Conservation (phyloP, 441 rosid genomes). For the Adansonia grandidieri region DNA sequence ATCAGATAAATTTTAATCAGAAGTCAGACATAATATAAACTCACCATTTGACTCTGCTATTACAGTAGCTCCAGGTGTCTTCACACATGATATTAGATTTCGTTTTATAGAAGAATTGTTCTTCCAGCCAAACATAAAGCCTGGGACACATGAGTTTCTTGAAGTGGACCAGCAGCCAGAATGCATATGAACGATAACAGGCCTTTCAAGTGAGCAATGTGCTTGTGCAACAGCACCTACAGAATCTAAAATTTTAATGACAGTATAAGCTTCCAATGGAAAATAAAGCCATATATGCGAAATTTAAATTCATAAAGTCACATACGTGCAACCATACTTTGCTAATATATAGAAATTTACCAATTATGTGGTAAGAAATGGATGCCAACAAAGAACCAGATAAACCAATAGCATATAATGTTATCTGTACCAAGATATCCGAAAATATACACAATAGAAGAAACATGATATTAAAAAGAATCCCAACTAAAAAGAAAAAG, state of each 20-base stretch:
- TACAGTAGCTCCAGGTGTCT: constrained; percentile 53
- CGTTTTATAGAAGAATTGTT: constrained; percentile 31
- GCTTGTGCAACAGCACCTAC: constrained; percentile 39
- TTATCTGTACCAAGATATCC: not conserved
- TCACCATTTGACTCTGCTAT: constrained; percentile 56
- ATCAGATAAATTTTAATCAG: not conserved
- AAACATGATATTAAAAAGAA: not conserved
- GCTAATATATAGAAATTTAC: not conserved
- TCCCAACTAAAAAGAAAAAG: not conserved
- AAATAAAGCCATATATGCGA: not conserved
- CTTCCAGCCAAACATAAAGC: constrained; percentile 37
- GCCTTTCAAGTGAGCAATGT: constrained; percentile 34
- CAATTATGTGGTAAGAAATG: not conserved
- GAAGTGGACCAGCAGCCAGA: constrained; percentile 36
- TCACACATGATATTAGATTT: constrained; percentile 43
- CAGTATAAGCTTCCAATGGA: constrained; percentile 11
- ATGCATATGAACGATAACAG: constrained; percentile 31
- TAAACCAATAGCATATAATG: not conserved
- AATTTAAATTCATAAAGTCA: not conserved
- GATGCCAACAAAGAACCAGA: not conserved
- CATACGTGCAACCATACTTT: not conserved
- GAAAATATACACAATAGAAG: not conserved
- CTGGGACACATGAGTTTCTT: constrained; percentile 39
- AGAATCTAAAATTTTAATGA: constrained; percentile 40
- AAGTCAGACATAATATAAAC: constrained; percentile 23